Conservation (phyloP, 2,329 filamentous ascomycete genomes). For the Aspergillus sp. region DNA sequence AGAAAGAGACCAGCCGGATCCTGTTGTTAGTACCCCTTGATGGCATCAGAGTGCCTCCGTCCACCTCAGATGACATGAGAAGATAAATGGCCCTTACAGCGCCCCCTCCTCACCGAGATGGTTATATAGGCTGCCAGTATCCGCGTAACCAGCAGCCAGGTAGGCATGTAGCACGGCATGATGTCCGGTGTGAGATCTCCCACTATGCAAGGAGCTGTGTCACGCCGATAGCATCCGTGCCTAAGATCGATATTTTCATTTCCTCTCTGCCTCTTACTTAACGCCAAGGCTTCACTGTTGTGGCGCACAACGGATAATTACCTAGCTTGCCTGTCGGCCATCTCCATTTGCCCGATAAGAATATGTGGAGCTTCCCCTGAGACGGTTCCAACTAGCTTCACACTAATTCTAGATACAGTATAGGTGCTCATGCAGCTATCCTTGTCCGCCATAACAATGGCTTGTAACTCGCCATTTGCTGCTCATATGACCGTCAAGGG, state of each 20-base stretch:
- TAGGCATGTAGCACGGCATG: background rate
- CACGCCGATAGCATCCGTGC: background rate
- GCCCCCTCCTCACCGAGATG: background rate
- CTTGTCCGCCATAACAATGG: background rate
- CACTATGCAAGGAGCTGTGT: background rate
- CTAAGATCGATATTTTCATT: background rate
- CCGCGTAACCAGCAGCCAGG: background rate
- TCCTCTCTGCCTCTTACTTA: background rate
- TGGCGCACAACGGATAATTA: background rate
- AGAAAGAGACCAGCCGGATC: too few relatives aligned
- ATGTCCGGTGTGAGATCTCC: background rate
- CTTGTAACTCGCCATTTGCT: background rate
- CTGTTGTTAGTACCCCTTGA: background rate
- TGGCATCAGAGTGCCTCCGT: background rate
- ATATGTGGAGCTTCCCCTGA: background rate
- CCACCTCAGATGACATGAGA: too few relatives aligned
- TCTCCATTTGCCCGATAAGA: background rate
- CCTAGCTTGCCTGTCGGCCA: too few relatives aligned
- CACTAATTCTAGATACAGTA: background rate
- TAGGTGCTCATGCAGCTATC: background rate
- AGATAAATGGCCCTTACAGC: background rate
- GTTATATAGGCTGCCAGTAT: background rate
- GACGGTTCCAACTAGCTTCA: background rate
- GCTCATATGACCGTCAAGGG: background rate
- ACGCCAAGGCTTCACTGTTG: background rate